Evolutionary conservation across 176 grass and related monocot species (phyloP), one percentile per base, ranked within the genome.

Genomic region (Bonia amplexicaulis): DNA sequence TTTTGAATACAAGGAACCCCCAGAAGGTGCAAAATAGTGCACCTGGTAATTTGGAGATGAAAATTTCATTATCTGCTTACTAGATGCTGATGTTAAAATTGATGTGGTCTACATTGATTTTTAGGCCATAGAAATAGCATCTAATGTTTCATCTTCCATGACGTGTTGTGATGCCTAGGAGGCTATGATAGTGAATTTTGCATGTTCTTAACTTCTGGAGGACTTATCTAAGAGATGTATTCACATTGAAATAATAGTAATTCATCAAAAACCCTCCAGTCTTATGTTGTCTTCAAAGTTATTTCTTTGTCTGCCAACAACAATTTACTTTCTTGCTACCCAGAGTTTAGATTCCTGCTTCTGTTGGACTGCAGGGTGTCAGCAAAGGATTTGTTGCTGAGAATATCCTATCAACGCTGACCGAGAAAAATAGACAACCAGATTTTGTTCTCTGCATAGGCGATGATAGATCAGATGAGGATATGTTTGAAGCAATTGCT

Each of bases 401-500:
- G 86, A 92, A 86, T 68, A 88, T 92, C 46, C 83, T 92, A 40
- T 92, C 86, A 9, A 77, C 83, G 20, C 87, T 88, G 33, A 66
- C 27, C 5, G 67, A 74, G 79, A 92, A 89, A 26, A 82, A 61
- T 49, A 92, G 67, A 67, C 78, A 85, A 79, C 79, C 90, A 55
- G 74, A 92, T 79, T 92, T 92, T 45, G 79, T 92, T 46, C 67
- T 92, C 19, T 92, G 90, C 31, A 89, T 92, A 52, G 90, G 90
- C 2, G 90, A 92, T 44, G 90, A 92, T 60, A 86, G 90, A 52
- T 92, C 90, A 44, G 90, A 92, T 46, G 90, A 92, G 83, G 90
- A 92, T 76, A 89, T 92, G 90, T 89, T 92, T 79, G 86, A 92
- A 86, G 29, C 60, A 79, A 88, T 92, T 74, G 60, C 83, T 86